phyloP scores from a whole-genome alignment of 345 rosid genomes.

The Lepidium africanum region DNA sequence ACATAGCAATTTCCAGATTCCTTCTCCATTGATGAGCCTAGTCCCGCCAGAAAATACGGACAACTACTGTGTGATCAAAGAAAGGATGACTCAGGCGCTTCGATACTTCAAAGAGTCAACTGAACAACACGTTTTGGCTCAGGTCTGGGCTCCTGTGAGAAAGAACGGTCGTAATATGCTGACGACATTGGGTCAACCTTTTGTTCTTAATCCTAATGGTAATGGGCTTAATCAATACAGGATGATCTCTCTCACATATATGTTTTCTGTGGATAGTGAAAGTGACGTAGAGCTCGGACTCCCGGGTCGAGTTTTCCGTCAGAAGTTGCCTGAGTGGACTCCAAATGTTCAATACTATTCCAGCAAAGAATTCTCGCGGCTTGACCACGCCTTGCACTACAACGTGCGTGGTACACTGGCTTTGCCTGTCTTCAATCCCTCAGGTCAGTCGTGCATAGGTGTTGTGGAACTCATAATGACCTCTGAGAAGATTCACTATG shows the following conservation, averaged over 20 bases:
- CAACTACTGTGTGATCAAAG: conserved; percentile 57
- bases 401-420: conserved; percentile 86
- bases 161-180: conserved; percentile 48
- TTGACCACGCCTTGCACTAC: conserved; percentile 60
- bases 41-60: conserved; percentile 52
- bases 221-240: conserved; percentile 79
- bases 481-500: conserved; percentile 78
- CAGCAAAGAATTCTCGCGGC: conserved; percentile 69
- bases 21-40: conserved; percentile 52
- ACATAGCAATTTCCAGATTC: conserved; percentile 33
- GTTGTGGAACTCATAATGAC: conserved; percentile 88
- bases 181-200: conserved; percentile 90
- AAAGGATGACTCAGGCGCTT: conserved; percentile 85
- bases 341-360: conserved; percentile 92
- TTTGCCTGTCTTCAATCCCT: conserved; percentile 78
- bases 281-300: conserved; percentile 71
- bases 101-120: conserved; percentile 80
- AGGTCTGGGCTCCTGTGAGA: conserved; percentile 89
- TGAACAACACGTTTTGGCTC: conserved; percentile 82
- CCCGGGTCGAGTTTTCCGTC: conserved; percentile 87
- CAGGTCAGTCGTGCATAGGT: conserved; percentile 73
- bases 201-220: conserved; percentile 67
- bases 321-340: conserved; percentile 88
- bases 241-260: conserved; percentile 72
- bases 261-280: conserved; percentile 79